Evolutionary conservation across 2,329 filamentous ascomycete genomes (phyloP), one percentile per base, ranked within the genome.

Genomic region (Xylaria sp.): DNA sequence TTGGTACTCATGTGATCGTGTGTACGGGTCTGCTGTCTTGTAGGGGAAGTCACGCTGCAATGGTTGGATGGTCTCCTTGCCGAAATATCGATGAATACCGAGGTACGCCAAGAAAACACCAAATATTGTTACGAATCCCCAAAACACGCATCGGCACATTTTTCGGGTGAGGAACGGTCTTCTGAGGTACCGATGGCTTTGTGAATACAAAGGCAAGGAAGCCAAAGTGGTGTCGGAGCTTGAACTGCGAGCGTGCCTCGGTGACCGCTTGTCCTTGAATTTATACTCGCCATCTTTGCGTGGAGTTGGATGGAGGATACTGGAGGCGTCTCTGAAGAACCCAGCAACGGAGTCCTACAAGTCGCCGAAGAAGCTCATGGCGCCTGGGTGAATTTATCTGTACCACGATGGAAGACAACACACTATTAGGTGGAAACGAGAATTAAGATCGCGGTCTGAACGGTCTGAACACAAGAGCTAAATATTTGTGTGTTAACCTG

Each of bases 281-380:
- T 60, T 68, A 23, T 64, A 62, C 60, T 61, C 60, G n/a, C 65
- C 70, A 50, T 13, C 60, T 60, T 61, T 27, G 51, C 50, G n/a
- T 6, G 53, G 40, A 16, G 47, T 27, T 40, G 69, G 69, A 55
- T 57, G 63, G 23, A 71, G 40, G 37, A 71, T 21, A 27, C 29
- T 42, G 12, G 23, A 51, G 60, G 57, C 63, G 51, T 68, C 70
- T 59, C 68, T 59, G 42, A 10, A 47, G 32, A 70, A 66, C 55
- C 64, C 59, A 35, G 65, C 61, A 60, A 68, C 50, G 40, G 29
- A 67, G 60, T 68, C 63, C 61, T 67, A 70, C 23, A 69, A 50
- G 66, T 71, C 66, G 66, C 58, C 48, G 47, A 67, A 57, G 60
- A 69, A 54, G 27, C 40, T 25, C 69, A 71, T 71, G 29, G 66